These are phyloP conservation scores for Sugiyamaella sp. DNA, from an alignment of 1,139 yeast genomes.

Conservation along the genomic window DNA sequence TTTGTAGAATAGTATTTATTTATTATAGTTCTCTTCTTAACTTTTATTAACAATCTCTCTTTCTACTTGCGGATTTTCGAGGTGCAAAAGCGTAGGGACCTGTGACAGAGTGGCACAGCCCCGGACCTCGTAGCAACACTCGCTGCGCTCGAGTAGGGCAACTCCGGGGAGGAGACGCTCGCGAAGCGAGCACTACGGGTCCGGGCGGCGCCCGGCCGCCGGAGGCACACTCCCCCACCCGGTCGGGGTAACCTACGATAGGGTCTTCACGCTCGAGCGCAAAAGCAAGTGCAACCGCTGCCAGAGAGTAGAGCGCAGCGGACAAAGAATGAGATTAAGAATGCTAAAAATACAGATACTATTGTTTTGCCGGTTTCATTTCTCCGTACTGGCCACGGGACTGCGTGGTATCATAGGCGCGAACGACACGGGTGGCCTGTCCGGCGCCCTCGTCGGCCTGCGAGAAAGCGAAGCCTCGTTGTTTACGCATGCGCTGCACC, in stretches of 20 bases:
- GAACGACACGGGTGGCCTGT: conserved; percentile 76
- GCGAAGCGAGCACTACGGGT: no score
- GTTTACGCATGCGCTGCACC: conserved; percentile 96
- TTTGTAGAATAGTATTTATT: neutral
- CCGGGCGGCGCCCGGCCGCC: no score
- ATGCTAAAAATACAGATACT: conserved; percentile 8
- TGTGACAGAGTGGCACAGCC: no score
- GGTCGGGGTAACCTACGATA: no score
- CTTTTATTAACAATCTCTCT: no score
- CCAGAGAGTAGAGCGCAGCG: neutral
- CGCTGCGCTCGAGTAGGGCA: neutral
- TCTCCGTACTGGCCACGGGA: conserved; percentile 59
- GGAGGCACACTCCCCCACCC: no score
- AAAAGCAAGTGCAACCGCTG: no score
- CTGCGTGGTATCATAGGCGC: conserved; percentile 92
- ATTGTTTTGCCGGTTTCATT: conserved; percentile 36
- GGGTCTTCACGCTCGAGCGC: no score
- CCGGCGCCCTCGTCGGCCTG: conserved; percentile 90
- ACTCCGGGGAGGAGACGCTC: no score
- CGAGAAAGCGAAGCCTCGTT: conserved; percentile 97
- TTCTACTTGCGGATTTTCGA: no score
- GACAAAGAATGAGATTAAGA: neutral
- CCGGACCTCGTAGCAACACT: no score
- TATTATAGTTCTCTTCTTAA: neutral
- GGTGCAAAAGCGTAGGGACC: no score